phyloP scores from a whole-genome alignment of 2,329 filamentous ascomycete species.

The Aspergillus unguis region DNA sequence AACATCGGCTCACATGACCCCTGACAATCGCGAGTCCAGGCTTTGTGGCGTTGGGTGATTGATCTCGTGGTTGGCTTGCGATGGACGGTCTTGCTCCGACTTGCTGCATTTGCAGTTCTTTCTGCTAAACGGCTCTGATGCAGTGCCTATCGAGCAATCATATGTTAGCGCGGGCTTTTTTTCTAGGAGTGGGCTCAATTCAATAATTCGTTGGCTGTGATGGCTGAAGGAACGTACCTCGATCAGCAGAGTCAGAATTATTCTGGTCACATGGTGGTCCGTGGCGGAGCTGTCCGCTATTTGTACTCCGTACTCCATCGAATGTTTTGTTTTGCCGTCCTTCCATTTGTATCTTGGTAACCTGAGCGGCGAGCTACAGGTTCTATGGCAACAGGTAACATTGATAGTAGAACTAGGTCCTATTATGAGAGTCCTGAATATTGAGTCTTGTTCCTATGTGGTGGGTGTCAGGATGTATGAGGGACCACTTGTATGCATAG shows the following conservation, averaged over 20 bases:
- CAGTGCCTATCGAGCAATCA: background rate
- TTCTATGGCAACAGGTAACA: too few species aligned
- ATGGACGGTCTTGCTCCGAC: conserved; percentile 2
- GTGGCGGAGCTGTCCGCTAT: background rate
- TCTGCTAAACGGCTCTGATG: too few species aligned
- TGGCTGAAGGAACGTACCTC: background rate
- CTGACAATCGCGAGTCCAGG: conserved; percentile 4
- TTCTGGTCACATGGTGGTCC: conserved; percentile 5
- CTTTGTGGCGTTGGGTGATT: background rate
- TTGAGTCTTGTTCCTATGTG: too few species aligned
- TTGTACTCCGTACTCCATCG: background rate
- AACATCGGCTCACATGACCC: conserved; percentile 4
- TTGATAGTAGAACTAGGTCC: too few species aligned
- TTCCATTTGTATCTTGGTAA: too few species aligned
- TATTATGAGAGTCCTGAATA: too few species aligned
- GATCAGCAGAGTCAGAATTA: conserved; percentile 1
- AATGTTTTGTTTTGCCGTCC: background rate
- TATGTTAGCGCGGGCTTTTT: background rate
- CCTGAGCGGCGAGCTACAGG: too few species aligned
- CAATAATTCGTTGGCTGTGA: background rate
- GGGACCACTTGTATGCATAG: background rate
- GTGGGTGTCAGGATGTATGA: background rate
- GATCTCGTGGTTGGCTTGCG: background rate
- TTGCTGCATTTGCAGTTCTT: background rate
- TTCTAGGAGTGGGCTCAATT: background rate